phyloP scores from a whole-genome alignment of 1,139 yeast genomes.

The Wickerhamiella infanticola region DNA sequence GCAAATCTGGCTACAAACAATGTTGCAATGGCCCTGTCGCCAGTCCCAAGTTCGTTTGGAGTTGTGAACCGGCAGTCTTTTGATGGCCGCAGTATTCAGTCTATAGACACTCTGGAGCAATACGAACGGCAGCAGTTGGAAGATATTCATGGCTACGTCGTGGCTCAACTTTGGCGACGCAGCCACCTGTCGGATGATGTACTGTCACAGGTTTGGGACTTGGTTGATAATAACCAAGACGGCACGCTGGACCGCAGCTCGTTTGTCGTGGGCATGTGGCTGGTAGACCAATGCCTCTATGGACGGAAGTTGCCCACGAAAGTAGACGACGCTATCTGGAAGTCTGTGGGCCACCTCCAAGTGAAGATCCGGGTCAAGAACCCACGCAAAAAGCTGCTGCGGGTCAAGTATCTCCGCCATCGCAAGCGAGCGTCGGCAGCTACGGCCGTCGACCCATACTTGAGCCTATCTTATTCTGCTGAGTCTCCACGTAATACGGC shows the following conservation, averaged over 20 bases:
- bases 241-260: conserved; percentile 69
- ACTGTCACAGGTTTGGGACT: conserved; percentile 54
- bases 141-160: conserved; percentile 51
- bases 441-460: not conserved
- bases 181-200: conserved; percentile 54
- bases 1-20: not conserved
- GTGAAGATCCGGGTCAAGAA: conserved; percentile 24
- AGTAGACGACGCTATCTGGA: conserved; percentile 28
- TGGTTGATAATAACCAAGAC: conserved; percentile 62
- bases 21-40: not conserved
- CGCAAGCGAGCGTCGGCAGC: not conserved
- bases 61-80: not conserved
- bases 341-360: conserved; percentile 27
- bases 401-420: conserved; percentile 2
- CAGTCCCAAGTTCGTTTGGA: not conserved
- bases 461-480: not conserved
- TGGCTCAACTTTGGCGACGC: conserved; percentile 63
- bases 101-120: conserved; percentile 15
- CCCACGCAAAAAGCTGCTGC: conserved; percentile 11
- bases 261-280: conserved; percentile 89
- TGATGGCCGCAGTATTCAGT: not conserved
- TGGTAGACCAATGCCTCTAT: conserved; percentile 87
- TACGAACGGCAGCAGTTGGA: conserved; percentile 22
- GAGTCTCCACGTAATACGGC: not conserved
- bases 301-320: conserved; percentile 73